Percentiles rank a stretch among this genome's conserved stretches.
Evolutionary conservation across 1,284 basidiomycete species (phyloP).

Genomic region (Anthracocystis panici-leucophaei): DNA sequence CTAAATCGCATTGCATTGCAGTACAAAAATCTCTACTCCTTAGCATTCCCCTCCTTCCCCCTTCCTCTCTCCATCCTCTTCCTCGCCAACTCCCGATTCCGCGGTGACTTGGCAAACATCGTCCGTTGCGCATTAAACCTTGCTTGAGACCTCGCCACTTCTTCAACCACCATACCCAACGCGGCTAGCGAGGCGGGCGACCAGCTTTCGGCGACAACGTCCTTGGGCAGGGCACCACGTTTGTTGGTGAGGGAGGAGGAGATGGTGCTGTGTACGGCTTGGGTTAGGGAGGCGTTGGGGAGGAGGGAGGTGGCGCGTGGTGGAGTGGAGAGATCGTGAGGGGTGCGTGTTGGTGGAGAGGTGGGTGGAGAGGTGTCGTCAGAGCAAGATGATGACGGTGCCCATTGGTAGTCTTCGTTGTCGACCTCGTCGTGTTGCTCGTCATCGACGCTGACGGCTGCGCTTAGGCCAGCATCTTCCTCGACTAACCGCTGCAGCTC

Average conservation of each 20-base stretch:
- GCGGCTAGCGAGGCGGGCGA: constrained; percentile 28
- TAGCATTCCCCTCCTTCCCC: not conserved
- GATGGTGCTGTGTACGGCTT: constrained; percentile 14
- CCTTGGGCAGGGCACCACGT: not conserved
- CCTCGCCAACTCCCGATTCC: constrained; percentile 22
- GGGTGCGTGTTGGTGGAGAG: not conserved
- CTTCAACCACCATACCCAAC: constrained; percentile 31
- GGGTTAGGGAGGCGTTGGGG: not conserved
- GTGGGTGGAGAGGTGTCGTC: not conserved
- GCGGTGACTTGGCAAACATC: constrained; percentile 35
- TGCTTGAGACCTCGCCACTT: constrained; percentile 32
- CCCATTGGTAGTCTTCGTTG: constrained; percentile 16
- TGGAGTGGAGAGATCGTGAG: not conserved
- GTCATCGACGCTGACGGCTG: not conserved
- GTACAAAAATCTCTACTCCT: not conserved
- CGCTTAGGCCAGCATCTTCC: not conserved
- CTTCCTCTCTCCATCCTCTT: constrained; percentile 5
- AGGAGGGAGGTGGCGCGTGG: not conserved
- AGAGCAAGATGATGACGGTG: constrained; percentile 1
- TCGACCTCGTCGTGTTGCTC: not conserved
- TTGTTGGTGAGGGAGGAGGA: constrained; percentile 13
- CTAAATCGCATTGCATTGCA: not conserved
- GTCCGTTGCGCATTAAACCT: constrained; percentile 26
- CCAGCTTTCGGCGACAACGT: constrained; percentile 11
- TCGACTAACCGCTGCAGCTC: constrained; percentile 20